Conservation (phyloP, 441 rosid genomes). For the Pelargonium australe region DNA sequence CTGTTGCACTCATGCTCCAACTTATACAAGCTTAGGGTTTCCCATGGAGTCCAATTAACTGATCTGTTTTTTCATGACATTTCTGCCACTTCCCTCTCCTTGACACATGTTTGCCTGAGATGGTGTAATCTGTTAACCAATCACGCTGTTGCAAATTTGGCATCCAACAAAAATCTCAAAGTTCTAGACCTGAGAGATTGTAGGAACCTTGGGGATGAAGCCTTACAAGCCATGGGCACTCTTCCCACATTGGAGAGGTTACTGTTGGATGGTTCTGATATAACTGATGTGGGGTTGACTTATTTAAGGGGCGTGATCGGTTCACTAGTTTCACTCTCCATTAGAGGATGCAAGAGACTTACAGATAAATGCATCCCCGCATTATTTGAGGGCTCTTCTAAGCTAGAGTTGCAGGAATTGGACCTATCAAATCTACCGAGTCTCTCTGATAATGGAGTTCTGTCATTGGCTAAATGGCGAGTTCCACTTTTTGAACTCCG, state of each 20-base stretch:
- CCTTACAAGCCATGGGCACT: slow-evolving; percentile 52
- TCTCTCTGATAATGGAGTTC: slow-evolving; percentile 61
- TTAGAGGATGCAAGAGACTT: slow-evolving; percentile 80
- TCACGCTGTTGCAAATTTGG: slow-evolving; percentile 54
- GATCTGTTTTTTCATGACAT: slow-evolving; percentile 86
- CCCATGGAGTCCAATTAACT: slow-evolving; percentile 63
- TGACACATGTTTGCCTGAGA: slow-evolving; percentile 76
- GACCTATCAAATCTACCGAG: slow-evolving; percentile 76
- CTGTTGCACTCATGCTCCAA: slow-evolving; percentile 75
- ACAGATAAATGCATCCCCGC: slow-evolving; percentile 63
- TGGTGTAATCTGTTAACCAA: slow-evolving; percentile 77
- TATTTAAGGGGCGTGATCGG: slow-evolving; percentile 42
- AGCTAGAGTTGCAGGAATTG: slow-evolving; percentile 52
- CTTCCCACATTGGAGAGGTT: slow-evolving; percentile 49
- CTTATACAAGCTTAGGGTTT: slow-evolving; percentile 67
- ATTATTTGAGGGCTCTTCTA: slow-evolving; percentile 61
- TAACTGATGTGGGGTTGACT: slow-evolving; percentile 57
- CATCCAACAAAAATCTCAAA: slow-evolving; percentile 44
- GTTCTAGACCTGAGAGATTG: slow-evolving; percentile 75
- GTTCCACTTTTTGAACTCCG: slow-evolving; percentile 65
- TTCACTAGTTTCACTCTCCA: slow-evolving; percentile 60
- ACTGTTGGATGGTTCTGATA: slow-evolving; percentile 58
- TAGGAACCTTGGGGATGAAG: slow-evolving; percentile 67
- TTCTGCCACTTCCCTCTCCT: slow-evolving; percentile 63
- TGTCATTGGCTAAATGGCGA: slow-evolving; percentile 53